Evolutionary conservation across 2,329 filamentous ascomycete species (phyloP), one percentile per base, ranked within the genome.

Genomic region (Fusarium sp.): DNA sequence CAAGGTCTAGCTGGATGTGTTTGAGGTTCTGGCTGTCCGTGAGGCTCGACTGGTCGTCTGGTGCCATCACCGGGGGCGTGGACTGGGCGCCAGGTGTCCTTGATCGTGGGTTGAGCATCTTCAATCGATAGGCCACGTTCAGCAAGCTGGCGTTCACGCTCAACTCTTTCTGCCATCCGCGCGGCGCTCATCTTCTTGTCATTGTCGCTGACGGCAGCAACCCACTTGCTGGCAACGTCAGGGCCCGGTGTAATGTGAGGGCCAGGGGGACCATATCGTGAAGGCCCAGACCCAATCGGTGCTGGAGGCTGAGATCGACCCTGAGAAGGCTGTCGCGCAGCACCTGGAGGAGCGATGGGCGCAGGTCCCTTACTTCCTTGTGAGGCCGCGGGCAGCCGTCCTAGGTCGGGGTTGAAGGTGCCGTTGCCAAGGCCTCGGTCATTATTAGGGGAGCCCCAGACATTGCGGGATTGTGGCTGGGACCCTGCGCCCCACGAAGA

Each of bases 401-500:
- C 86, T 54, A 91, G 84, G 70, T 90, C 88, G 12, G 88, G 85
- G 60, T 88, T 89, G 74, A 95, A 95, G 0, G 92, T 94, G 44
- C 92, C 92, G 77, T 95, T 95, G 4, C 92, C 92, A 18, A 95
- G 89, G 11, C 89, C 90, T 57, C 90, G 87, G 70, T 93, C 90
- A 72, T 88, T 91, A 58, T 89, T 89, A n/a, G 90, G 91, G 44
- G 91, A 89, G 16, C 90, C 92, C 92, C 92, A 95, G 16, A 94
- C 91, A 75, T 91, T 93, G 50, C 87, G 84, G 12, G 84, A 78
- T 11, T 82, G 68, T 46, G 83, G 81, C 50, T 85, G 86, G 39
- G 81, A 76, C 18, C 77, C 76, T 30, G 81, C 75, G 30, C 81
- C 81, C 88, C 89, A 90, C 2, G 84, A 80, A 11, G 84, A 77